Evolutionary conservation across 2,329 filamentous ascomycete genomes (phyloP), one percentile per base, ranked within the genome.

Genomic region (Emergomyces africanus): DNA sequence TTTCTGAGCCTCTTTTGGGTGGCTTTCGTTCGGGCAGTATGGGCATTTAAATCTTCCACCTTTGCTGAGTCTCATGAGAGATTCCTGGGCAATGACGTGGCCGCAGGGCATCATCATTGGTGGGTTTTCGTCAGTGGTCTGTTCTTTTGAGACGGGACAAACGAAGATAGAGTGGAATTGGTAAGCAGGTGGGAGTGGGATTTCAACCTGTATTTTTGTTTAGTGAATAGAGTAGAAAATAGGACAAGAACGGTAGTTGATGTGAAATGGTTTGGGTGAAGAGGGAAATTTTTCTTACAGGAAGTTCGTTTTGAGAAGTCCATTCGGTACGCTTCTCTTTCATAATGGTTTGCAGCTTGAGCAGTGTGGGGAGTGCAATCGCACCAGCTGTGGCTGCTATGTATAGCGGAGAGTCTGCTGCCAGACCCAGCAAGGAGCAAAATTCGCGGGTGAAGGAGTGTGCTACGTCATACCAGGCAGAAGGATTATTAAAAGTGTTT

Each of bases 31-130:
- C 0, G 94, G 94, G 69, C 94, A 99, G 70, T 99, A 99, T 0
- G 94, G 94, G 68, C 94, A 99, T 73, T 99, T 99, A 79, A 95
- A 95, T 61, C 87, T 79, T 48, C 78, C 81, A 0, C 87, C 86
- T 74, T 95, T 95, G 58, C 85, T 85, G 48, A 97, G 79, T 68
- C 85, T 85, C 61, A 87, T 83, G 56, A 99, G 76, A 39, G 87
- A 90, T 68, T 96, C 91, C 64, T 85, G 82, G 20, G 90, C 91
- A 61, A 99, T 86, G 57, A 96, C 92, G 75, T 99, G 94, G 5
- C 94, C 92, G 69, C 94, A 99, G 0, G 89, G 88, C 69, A 99
- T 85, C 83, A 96, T 94, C 88, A 97, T 95, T 1, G 94, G 90
- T 12, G 94, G 94, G 71, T 99, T 99, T 28, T 81, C 76, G 68